Evolutionary conservation across 1,284 basidiomycete genomes (phyloP), one percentile per base, ranked within the genome.

Genomic region (Trichosporon sp.): DNA sequence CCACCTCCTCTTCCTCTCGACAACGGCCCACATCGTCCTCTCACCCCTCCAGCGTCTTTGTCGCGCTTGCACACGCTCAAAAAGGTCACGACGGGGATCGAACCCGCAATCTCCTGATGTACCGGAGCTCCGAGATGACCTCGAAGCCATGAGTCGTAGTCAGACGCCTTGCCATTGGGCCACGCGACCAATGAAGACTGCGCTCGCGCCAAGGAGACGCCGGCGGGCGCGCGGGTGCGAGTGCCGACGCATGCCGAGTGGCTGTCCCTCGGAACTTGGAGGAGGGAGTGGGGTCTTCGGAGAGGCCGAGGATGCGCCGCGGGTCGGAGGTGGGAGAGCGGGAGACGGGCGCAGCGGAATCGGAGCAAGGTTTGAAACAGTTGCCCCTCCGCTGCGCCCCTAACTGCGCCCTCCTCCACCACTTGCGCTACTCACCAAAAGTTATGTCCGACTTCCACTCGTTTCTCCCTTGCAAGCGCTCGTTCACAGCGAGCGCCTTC

Each of bases 51-150:
- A 8, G 6, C 11, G 11, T 9, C 47, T 6, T 21, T 34, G 34
- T 18, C 7, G 47, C 11, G 21, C 47, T 23, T 25, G 21, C n/a
- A 23, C 4, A 51, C n/a, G 18, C 18, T n/a, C 21, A 51, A 51
- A 51, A 51, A 51, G 47, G 47, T 51, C 47, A 51, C 47, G 47
- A 51, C 47, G 47, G 47, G 47, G 47, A 51, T 51, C 47, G 47
- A 51, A 51, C 47, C 47, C 47, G 47, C 47, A 51, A 51, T 51
- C 47, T 51, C 47, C 47, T 51, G 47, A 51, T 51, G 47, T 51
- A 51, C 47, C 23, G 47, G 5, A 51, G 21, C 47, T 51, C 47
- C 47, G 47, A 51, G 47, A 51, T 23, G 47, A 51, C 47, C 47
- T 51, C 47, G 47, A 3, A 3, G 47, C 47, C n/a, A n/a, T 51